phyloP scores from a whole-genome alignment of 306 rosid species.

The Carpinus fangiana region DNA sequence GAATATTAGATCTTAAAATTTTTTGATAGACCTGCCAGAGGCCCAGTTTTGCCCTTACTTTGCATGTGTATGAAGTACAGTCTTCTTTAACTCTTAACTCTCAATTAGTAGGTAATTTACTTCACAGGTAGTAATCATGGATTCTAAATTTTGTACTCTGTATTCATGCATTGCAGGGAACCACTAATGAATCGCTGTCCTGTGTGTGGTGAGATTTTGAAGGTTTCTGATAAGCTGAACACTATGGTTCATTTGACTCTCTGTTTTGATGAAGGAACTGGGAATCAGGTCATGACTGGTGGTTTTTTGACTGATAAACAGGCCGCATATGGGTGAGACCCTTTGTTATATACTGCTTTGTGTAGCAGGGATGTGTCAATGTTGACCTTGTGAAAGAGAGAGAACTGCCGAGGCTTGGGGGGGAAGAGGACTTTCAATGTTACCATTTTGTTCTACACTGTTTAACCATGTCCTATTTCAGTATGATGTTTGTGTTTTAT shows the following conservation, averaged over 20 bases:
- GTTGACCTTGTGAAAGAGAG: too few species aligned
- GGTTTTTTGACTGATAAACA: constrained; percentile 92
- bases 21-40: neutral
- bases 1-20: neutral
- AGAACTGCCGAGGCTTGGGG: neutral
- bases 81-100: neutral
- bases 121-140: neutral
- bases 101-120: neutral
- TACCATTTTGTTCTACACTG: constrained; percentile 9
- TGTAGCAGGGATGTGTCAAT: neutral
- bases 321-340: constrained; percentile 86
- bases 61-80: neutral
- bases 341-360: constrained; percentile 20
- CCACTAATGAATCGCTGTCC: constrained; percentile 83
- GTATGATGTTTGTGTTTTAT: constrained; percentile 12
- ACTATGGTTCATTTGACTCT: constrained; percentile 79
- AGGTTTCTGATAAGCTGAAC: constrained; percentile 71
- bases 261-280: constrained; percentile 97
- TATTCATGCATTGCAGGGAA: constrained; percentile 58
- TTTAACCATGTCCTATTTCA: constrained; percentile 14
- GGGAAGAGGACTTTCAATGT: neutral
- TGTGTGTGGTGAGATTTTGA: constrained; percentile 93
- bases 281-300: constrained; percentile 96
- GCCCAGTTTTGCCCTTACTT: neutral
- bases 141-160: neutral